Percentiles rank a stretch among this genome's conserved stretches.
phyloP scores from a whole-genome alignment of 2,329 filamentous ascomycete species.

The Epichloe bromicola region DNA sequence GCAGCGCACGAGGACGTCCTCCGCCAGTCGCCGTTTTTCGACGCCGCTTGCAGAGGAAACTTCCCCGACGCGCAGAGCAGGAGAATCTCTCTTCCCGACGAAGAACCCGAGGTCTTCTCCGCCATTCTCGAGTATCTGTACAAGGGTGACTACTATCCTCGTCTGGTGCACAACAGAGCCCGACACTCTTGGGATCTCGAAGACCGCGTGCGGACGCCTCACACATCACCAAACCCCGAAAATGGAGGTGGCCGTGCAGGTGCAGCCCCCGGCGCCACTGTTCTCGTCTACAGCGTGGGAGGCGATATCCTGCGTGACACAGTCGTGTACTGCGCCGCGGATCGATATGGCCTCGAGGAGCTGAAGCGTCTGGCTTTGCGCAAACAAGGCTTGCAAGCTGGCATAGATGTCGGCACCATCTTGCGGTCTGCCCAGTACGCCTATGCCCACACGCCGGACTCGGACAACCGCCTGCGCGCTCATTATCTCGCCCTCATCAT shows the following conservation, averaged over 20 bases:
- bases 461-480: constrained; percentile 82
- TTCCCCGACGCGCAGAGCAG: constrained; percentile 65
- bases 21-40: constrained; percentile 73
- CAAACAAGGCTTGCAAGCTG: constrained; percentile 88
- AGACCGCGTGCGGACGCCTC: constrained; percentile 36
- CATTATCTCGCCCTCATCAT: constrained; percentile 97
- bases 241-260: constrained; percentile 31
- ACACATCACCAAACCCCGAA: constrained; percentile 39
- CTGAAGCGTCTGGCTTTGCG: constrained; percentile 82
- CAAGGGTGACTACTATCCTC: constrained; percentile 91
- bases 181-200: constrained; percentile 84
- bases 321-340: constrained; percentile 84
- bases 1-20: constrained; percentile 91
- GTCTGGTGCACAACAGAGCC: constrained; percentile 75
- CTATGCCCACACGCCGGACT: constrained; percentile 89
- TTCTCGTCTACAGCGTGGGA: constrained; percentile 61
- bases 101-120: constrained; percentile 87
- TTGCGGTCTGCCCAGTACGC: constrained; percentile 87
- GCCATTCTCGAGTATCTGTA: constrained; percentile 93
- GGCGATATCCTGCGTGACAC: constrained; percentile 81
- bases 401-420: constrained; percentile 85
- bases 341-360: constrained; percentile 82
- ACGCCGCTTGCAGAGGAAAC: constrained; percentile 55
- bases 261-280: constrained; percentile 37
- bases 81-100: constrained; percentile 58